These are phyloP conservation scores for Pyrenula aspistea DNA, from an alignment of 495 filamentous ascomycete genomes.

Conservation along the genomic window DNA sequence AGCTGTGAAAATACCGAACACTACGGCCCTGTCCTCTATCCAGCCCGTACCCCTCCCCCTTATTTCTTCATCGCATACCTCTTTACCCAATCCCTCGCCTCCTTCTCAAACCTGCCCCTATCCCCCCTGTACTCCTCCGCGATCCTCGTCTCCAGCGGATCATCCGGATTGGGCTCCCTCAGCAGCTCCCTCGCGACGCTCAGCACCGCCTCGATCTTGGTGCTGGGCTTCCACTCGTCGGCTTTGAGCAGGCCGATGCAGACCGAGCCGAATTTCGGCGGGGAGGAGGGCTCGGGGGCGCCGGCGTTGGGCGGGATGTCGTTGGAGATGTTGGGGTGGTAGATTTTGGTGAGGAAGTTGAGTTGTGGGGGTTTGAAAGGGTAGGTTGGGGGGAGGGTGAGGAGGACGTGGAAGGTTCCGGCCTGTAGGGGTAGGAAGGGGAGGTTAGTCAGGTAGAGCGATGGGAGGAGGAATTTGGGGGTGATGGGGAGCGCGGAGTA, in stretches of 20 bases:
- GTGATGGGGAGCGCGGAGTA: neutral
- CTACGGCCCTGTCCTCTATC: too few relatives aligned
- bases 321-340: constrained; percentile 96
- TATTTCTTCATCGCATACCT: constrained; percentile 52
- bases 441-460: neutral
- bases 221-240: constrained; percentile 92
- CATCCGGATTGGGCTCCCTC: constrained; percentile 81
- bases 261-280: constrained; percentile 85
- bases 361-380: constrained; percentile 88
- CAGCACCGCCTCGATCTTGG: constrained; percentile 65
- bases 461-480: neutral
- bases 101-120: constrained; percentile 65
- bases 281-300: constrained; percentile 88
- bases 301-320: constrained; percentile 83
- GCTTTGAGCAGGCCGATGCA: constrained; percentile 78
- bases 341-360: constrained; percentile 88
- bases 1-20: too few relatives aligned
- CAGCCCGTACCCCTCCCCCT: neutral
- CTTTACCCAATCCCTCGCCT: constrained; percentile 67
- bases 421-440: constrained; percentile 30
- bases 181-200: constrained; percentile 68
- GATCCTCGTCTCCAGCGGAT: constrained; percentile 80
- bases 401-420: constrained; percentile 65
- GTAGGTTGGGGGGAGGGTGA: constrained; percentile 74
- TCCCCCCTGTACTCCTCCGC: constrained; percentile 76